Conservation (phyloP, 2,329 filamentous ascomycete genomes). For the Sporothrix protearum region DNA sequence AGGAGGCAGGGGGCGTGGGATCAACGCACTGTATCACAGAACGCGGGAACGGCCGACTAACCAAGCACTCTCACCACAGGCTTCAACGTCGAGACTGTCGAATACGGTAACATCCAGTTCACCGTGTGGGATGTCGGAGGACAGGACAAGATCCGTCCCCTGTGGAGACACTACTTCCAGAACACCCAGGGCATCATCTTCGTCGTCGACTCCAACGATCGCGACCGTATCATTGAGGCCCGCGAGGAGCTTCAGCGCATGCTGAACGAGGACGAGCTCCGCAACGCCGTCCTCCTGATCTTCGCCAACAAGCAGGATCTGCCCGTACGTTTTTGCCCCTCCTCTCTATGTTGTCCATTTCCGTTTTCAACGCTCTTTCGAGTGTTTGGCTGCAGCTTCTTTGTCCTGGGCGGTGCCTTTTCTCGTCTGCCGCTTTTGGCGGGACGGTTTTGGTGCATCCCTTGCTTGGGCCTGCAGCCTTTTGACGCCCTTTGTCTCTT, state of each 20-base stretch:
- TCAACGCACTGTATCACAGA: background rate
- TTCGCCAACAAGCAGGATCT: conserved; percentile 99
- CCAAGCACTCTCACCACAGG: conserved; percentile 50
- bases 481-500: no score
- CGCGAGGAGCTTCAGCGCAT: conserved; percentile 95
- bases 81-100: conserved; percentile 99
- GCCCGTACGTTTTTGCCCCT: conserved; percentile 60
- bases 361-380: background rate
- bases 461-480: conserved; percentile 4
- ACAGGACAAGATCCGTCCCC: conserved; percentile 99
- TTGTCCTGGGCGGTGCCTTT: conserved; percentile 12
- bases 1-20: background rate
- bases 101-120: conserved; percentile 99
- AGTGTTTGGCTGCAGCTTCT: background rate
- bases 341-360: background rate
- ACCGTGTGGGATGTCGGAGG: conserved; percentile 99
- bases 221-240: conserved; percentile 95
- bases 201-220: conserved; percentile 98
- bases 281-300: conserved; percentile 92
- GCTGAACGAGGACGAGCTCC: conserved; percentile 98
- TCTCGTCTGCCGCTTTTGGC: conserved; percentile 14
- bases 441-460: conserved; percentile 3
- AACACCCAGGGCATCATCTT: conserved; percentile 99
- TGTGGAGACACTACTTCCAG: conserved; percentile 99
- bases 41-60: background rate